Evolutionary conservation across 2,329 filamentous ascomycete genomes (phyloP), one percentile per base, ranked within the genome.

Genomic region (Cladosporium sphaerospermum): DNA sequence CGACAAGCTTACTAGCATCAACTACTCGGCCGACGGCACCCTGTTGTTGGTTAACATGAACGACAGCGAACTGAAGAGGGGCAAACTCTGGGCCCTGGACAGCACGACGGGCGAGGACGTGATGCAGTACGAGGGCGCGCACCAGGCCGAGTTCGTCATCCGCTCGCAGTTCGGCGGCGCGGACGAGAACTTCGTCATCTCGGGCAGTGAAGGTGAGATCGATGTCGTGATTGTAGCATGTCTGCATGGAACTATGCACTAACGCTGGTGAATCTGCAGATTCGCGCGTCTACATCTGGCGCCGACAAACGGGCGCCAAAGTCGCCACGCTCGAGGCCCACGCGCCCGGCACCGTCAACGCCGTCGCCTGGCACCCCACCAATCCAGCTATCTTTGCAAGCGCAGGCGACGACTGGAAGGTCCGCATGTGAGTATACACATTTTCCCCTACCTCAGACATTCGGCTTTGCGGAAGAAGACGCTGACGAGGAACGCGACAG

Each of bases 141-240:
- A 78, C 41, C 88, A 90, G 57, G 85, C 83, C 51, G 75, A 85
- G 2, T 96, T 77, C 65, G 80, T 96, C 52, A 95, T 99, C 55
- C 80, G 92, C 47, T 88, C 85, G 62, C 75, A 78, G 0, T 93
- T 96, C 70, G 93, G 93, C 14, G 93, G 93, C 32, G 91, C 92
- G 1, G 85, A 88, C 54, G 90, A 96, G 72, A 91, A 86, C 67
- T 96, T 96, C 68, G 86, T 97, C 9, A 78, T 95, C 28, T 92
- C 88, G 63, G 93, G 93, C 9, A 96, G 90, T 63, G 90, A 96
- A 79, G 87, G 89, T 90, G 55, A 23, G 57, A 52, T 13, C 14
- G 4, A 13, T 2, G 19, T 37, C 13, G 34, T 31, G 48, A 13
- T 23, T 11, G n/a, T 19, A 6, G 16, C 23, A 28, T 28, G 4